Conservation (phyloP, 768 basidiomycete genomes). For the Pholiota microspora region DNA sequence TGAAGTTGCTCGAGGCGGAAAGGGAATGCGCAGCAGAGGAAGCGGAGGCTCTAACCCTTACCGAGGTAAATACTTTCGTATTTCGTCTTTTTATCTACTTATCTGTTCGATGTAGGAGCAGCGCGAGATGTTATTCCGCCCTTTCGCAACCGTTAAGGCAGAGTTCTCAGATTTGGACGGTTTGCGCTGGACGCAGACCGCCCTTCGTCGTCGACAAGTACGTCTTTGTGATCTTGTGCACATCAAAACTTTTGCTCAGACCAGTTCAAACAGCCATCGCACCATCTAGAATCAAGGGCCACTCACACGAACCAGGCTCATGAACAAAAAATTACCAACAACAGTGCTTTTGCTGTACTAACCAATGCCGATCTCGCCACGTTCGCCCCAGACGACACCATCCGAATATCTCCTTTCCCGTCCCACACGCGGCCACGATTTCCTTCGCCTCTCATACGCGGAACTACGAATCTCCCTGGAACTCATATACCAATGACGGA, state of each 20-base stretch:
- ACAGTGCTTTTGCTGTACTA: slow-evolving; percentile 29
- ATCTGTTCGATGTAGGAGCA: slow-evolving; percentile 33
- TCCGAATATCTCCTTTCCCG: slow-evolving; percentile 21
- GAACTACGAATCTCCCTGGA: background rate
- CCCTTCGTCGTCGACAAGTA: slow-evolving; percentile 29
- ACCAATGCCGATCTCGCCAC: slow-evolving; percentile 34
- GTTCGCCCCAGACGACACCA: slow-evolving; percentile 36
- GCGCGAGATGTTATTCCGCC: slow-evolving; percentile 33
- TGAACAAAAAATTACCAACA: no score
- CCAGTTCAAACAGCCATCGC: no score
- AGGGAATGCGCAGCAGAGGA: slow-evolving; percentile 53
- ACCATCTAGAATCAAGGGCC: no score
- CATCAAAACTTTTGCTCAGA: no score
- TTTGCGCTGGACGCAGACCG: slow-evolving; percentile 44
- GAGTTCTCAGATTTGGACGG: slow-evolving; percentile 66
- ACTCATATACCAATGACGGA: background rate
- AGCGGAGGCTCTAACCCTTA: slow-evolving; percentile 54
- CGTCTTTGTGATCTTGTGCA: no score
- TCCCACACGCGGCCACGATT: background rate
- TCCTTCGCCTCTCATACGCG: background rate
- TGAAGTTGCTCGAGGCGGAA: slow-evolving; percentile 46
- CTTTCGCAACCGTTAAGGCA: slow-evolving; percentile 55
- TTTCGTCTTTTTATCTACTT: background rate
- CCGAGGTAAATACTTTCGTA: slow-evolving; percentile 39
- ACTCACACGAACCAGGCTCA: no score